Evolutionary conservation across 805 yeast genomes (phyloP), one percentile per base, ranked within the genome.

Genomic region (Kodamaea jinghongensis): DNA sequence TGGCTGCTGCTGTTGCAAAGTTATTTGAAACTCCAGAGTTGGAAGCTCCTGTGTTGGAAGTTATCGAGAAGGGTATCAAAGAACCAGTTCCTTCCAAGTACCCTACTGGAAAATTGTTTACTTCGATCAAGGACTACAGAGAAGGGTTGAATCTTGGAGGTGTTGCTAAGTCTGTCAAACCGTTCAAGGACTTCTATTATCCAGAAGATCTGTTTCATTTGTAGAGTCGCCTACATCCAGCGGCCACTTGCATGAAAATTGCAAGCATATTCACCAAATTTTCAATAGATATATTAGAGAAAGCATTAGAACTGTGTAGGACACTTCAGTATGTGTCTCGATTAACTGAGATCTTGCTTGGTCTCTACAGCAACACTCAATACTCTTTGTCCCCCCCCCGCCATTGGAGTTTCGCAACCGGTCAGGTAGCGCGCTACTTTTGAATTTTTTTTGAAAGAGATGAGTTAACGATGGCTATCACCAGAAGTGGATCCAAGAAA

Each of bases 111-210:
- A 55, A 58, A 28, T 37, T 60, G 10, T 68, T 81, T 43, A 54
- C 56, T 1, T 64, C 69, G 45, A 57, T 73, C 17, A 79, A 76
- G 1, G 68, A 61, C 17, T 85, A 86, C 71, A 83, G 83, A 58
- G 60, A 78, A 13, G 55, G 59, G 2, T 59, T 78, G 46, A 66
- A 64, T 31, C 52, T 78, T 36, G 83, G 89, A 0, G 76, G 77
- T 1, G 73, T 80, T n/a, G 86, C 93, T 7, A 59, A 55, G 36
- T 88, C 95, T 1, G 54, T 54, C 31, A 44, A 45, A 14, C 52
- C 54, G 2, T 51, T 64, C 36, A 42, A 49, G 8, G 48, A 51
- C 11, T 65, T 50, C 46, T 58, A 55, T 41, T 55, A 52, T 39
- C 55, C 52, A 16, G 55, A 48, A 11, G 39, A 34, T 11, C 41